Evolutionary conservation across 495 filamentous ascomycete species (phyloP).

Genomic region (Usnea hakonensis): DNA sequence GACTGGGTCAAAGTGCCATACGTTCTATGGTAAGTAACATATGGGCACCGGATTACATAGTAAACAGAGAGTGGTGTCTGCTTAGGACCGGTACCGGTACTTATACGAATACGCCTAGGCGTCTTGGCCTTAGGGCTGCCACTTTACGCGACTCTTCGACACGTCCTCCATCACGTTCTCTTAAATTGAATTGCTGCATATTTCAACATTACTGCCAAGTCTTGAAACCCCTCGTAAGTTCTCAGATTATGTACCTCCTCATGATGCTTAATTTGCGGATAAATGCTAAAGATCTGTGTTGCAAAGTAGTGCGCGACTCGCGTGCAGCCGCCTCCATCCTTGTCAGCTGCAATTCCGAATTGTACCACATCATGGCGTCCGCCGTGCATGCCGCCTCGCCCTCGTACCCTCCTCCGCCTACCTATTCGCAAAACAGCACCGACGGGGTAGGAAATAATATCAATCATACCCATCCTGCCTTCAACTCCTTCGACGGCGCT

Average conservation of each 20-base stretch:
- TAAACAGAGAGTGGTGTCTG: too few species aligned
- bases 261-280: background rate
- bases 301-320: slow-evolving; percentile 6
- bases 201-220: background rate
- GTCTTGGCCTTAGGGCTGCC: background rate
- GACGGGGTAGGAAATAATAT: slow-evolving; percentile 37
- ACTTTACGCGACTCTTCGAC: slow-evolving; percentile 3
- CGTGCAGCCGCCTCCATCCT: slow-evolving; percentile 13
- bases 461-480: slow-evolving; percentile 37
- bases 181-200: slow-evolving; percentile 8
- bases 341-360: slow-evolving; percentile 14
- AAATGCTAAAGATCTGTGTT: background rate
- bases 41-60: too few species aligned
- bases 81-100: too few species aligned
- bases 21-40: too few species aligned
- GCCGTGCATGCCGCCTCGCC: slow-evolving; percentile 35
- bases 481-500: slow-evolving; percentile 45
- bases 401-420: slow-evolving; percentile 36
- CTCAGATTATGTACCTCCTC: background rate
- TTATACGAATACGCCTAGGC: background rate
- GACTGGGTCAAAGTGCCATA: background rate
- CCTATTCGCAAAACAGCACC: slow-evolving; percentile 38
- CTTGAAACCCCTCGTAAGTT: background rate
- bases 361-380: slow-evolving; percentile 31
- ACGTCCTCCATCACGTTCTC: slow-evolving; percentile 15